Evolutionary conservation across 2,329 filamentous ascomycete species (phyloP), one percentile per base, ranked within the genome.

Genomic region (Penicillium sp.): DNA sequence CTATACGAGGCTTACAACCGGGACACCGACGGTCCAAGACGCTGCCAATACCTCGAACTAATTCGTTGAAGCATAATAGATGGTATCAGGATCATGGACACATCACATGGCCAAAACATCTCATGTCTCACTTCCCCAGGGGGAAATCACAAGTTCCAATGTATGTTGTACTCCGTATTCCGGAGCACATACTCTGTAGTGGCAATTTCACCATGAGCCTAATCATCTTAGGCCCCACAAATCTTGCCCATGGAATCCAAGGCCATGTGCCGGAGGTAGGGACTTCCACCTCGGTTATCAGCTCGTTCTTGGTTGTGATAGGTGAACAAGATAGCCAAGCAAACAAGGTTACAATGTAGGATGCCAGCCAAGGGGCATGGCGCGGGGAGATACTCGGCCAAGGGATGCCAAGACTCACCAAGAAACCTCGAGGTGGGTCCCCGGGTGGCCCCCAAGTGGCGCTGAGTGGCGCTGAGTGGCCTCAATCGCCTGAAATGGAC

Each of bases 321-420:
- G 26, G 32, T 7, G 18, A 42, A 18, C 43, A 45, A 14, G 7
- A 16, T 38, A 14, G 60, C 62, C 60, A 66, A 67, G 56, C 54
- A 47, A 7, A 39, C 53, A 54, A 54, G 57, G 65, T 66, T 67
- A 58, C 66, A 68, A 44, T 59, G 51, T 26, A 55, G 40, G 42
- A 30, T 61, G 39, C 62, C 62, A 60, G 64, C 64, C 65, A 66
- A 66, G 61, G 26, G 27, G n/a, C 32, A 48, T 47, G 23, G 43
- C 44, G 50, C 36, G 51, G 44, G 51, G 51, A 38, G 45, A 48
- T 14, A 39, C 30, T 34, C 36, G 47, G 23, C 11, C 16, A 40
- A 27, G 27, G 10, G 30, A 52, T 49, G 32, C 6, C 29, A 35
- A 19, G 18, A 23, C 19, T 16, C 29, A 47, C 58, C 58, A 59